Base-by-base conservation (phyloP, 2,329 filamentous ascomycete genomes). In the Plenodomus lindquistii region DNA sequence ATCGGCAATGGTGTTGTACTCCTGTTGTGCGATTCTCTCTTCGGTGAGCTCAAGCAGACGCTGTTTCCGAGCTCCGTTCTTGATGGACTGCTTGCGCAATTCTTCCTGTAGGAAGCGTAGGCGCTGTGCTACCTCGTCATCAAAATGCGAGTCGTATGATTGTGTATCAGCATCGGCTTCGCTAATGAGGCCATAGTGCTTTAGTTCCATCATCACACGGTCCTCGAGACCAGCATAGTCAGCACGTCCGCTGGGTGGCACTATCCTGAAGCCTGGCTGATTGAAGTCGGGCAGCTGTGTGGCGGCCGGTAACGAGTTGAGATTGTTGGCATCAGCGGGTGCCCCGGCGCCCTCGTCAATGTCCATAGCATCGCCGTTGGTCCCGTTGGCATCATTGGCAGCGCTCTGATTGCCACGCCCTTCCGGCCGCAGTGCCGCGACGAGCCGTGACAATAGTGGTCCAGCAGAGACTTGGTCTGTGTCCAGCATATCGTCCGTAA, bases 1-100 rank as follows among this genome's bases (percentile, higher is more conserved):
- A 69, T 99, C 94, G 42, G 95, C 87, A 62, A 99, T 99, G 46
- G 91, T 97, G 71, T 87, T 88, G 77, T 96, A 99, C 71, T 99
- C 94, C 69, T 99, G 94, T 75, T 94, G 87, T 0, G 94, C 94
- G 84, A 99, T 93, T 57, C 91, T 86, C 70, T 96, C 92, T 62
- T 91, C 88, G 7, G 94, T 90, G 21, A 97, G 81, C 31, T 97
- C 92, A 1, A 90, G 85, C 10, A 99, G 79, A 2, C 92, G 85
- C 6, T 90, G 81, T 74, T 97, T 97, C 54, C 91, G 88, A 4
- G 93, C 91, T 34, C 92, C 93, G 70, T 99, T 99, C 72, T 89
- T 78, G 46, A 96, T 84, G 70, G 89, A 88, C 68, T 94, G 87
- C 50, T 91, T 85, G 58, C 90, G 88, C 2, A 99, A 81, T 42